A percentile compares a stretch with the other conserved stretches of the same genome.
Evolutionary conservation across 192 early-diverging fungal species (phyloP).

Genomic region (Glomus cerebriforme): DNA sequence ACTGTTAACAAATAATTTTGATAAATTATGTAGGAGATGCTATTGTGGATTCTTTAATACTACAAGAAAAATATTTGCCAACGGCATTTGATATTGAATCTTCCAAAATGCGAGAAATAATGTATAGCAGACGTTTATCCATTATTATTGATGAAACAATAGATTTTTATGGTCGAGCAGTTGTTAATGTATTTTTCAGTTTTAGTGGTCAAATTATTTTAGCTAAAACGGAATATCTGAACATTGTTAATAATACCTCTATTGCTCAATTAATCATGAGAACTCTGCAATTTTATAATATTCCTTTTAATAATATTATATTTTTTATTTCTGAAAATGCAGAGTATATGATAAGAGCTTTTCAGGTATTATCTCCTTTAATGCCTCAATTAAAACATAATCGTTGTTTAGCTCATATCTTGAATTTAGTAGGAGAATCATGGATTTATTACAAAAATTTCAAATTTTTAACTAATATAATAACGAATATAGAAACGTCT

Average conservation of each 20-base stretch:
- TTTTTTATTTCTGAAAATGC: conserved; percentile 18
- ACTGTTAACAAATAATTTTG: not conserved
- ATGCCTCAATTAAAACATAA: conserved; percentile 7
- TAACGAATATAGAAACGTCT: not conserved
- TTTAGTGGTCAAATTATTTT: not conserved
- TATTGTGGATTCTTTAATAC: not conserved
- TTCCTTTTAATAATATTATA: not conserved
- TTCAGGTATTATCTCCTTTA: conserved; percentile 8
- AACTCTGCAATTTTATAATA: not conserved
- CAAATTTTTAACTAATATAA: not conserved
- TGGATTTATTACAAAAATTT: not conserved
- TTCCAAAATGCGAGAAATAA: not conserved
- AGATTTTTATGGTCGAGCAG: not conserved
- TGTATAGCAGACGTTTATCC: not conserved
- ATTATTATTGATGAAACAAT: conserved; percentile 11
- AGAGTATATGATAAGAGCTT: not conserved
- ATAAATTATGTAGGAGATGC: not conserved
- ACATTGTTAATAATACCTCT: not conserved
- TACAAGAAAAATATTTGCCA: not conserved
- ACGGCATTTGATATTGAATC: not conserved
- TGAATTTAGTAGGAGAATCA: not conserved
- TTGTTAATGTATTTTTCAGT: conserved; percentile 6
- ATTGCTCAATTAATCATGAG: not conserved
- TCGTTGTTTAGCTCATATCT: not conserved
- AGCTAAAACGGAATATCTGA: not conserved